Evolutionary conservation across 2,329 filamentous ascomycete species (phyloP), one percentile per base, ranked within the genome.

Genomic region (Rasamsonia emersonii): DNA sequence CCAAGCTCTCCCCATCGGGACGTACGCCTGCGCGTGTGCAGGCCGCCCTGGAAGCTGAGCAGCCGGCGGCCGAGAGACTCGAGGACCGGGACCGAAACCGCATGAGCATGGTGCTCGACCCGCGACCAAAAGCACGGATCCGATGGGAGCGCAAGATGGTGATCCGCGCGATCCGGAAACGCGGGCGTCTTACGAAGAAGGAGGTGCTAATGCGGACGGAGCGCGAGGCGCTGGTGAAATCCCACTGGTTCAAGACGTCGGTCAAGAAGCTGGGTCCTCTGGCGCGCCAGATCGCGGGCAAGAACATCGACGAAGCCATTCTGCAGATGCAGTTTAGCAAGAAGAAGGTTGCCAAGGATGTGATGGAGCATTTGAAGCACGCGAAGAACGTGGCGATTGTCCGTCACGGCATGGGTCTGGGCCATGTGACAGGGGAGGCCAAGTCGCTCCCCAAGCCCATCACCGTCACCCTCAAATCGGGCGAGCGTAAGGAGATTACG

Each of bases 321-420:
- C 64, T 83, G 33, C 91, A 98, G 69, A 94, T 98, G 85, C 76
- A 80, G 35, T 96, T 89, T 66, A 89, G 81, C 58, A 85, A 86
- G 68, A 98, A 98, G 75, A 89, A 86, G 66, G 82, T 82, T 42
- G 84, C 89, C 5, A 68, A 75, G 44, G 86, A 94, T 50, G 76
- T 96, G 17, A 67, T 74, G 45, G 79, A 77, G 51, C 83, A 91
- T 52, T 67, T 98, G 11, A 76, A 91, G 52, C 73, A 83, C 48
- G 88, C 89, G 2, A 75, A 81, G 36, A 84, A 94, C 52, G 67
- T 80, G 50, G 91, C 91, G 20, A 68, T 94, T 43, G 82, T 82
- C 10, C 72, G 72, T 47, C 72, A 80, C 23, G 86, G 86, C 9
- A 96, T 98, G 89, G 88, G 86, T 0, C 63, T 95, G 42, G 57